These are phyloP conservation scores for Penicillium sumatraense DNA, from an alignment of 2,329 filamentous ascomycete species.

Conservation along the genomic window DNA sequence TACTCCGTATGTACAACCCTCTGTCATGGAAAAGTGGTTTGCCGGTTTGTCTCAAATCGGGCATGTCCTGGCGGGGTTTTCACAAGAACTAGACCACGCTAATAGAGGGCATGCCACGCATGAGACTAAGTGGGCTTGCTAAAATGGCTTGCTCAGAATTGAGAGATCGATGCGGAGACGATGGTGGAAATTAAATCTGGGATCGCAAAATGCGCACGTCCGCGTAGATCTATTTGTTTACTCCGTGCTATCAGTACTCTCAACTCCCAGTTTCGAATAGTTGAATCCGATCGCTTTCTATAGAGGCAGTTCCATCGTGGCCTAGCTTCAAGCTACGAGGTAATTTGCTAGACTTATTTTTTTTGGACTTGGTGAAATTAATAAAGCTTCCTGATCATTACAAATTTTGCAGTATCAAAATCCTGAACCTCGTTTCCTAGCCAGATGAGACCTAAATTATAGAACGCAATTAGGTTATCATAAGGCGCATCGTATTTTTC, in stretches of 20 bases:
- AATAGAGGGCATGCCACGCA: neutral
- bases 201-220: neutral
- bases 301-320: too few relatives aligned
- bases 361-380: neutral
- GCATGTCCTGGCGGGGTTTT: neutral
- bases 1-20: too few relatives aligned
- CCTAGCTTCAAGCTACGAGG: too few relatives aligned
- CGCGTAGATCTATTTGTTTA: neutral
- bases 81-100: neutral
- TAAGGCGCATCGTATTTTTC: neutral
- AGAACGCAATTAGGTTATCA: neutral
- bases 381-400: too few relatives aligned
- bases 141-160: neutral
- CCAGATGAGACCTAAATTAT: neutral
- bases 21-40: neutral
- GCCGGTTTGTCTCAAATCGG: neutral
- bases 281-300: neutral
- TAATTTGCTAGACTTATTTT: neutral
- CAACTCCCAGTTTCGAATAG: neutral
- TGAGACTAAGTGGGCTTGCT: neutral
- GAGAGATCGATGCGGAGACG: neutral
- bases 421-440: neutral
- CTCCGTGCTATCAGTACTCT: neutral
- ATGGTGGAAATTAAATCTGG: constrained; percentile 2
- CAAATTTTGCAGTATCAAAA: neutral